phyloP scores from a whole-genome alignment of 345 rosid species.

The Angophora floribunda region DNA sequence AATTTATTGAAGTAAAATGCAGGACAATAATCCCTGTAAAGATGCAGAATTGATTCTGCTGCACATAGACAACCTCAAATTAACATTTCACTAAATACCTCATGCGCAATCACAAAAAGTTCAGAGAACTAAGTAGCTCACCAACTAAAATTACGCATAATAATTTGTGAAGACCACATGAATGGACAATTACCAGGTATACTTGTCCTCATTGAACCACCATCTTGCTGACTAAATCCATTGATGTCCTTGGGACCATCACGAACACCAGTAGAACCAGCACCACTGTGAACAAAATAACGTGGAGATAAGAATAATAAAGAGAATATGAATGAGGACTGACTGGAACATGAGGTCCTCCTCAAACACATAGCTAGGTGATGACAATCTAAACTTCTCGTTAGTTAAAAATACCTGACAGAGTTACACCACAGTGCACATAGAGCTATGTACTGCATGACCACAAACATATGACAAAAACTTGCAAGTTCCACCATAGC shows the following conservation, averaged over 20 bases:
- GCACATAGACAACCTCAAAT: not conserved
- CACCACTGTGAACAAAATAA: slow-evolving; percentile 1
- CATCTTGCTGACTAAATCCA: slow-evolving; percentile 1
- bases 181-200: not conserved
- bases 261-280: slow-evolving; percentile 1
- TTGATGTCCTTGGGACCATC: slow-evolving; percentile 4
- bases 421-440: not conserved
- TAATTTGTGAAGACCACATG: not conserved
- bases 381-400: not conserved
- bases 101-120: not conserved
- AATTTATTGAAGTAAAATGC: not conserved
- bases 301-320: not conserved
- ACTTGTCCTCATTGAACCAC: not conserved
- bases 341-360: not conserved
- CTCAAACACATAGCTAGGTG: not conserved
- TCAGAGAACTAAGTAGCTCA: not conserved
- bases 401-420: not conserved
- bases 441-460: not conserved
- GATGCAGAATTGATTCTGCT: not conserved
- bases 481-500: not conserved
- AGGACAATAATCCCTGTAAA: not conserved
- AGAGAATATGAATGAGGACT: not conserved
- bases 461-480: not conserved
- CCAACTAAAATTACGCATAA: not conserved
- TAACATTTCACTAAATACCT: not conserved